Evolutionary conservation across 371 early-diverging fungal genomes (phyloP).

Genomic region (Apophysomyces ossiformis): DNA sequence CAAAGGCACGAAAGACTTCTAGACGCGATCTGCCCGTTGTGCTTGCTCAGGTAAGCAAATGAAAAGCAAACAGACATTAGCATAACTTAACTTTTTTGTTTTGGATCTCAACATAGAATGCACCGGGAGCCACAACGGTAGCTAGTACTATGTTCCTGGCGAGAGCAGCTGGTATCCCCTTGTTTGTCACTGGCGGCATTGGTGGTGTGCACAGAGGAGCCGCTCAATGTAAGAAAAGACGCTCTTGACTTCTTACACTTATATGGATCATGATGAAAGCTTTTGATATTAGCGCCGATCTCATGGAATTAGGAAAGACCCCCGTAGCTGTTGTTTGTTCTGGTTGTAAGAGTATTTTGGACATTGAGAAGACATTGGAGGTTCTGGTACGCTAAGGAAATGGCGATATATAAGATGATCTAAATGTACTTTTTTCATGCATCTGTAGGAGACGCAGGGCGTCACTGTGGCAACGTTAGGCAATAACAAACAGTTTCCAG

Average conservation of each 20-base stretch:
- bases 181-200: constrained; percentile 97
- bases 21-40: constrained; percentile 84
- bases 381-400: constrained; percentile 53
- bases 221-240: constrained; percentile 57
- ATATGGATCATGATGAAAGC: constrained; percentile 35
- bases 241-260: neutral
- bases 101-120: constrained; percentile 32
- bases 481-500: constrained; percentile 74
- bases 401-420: neutral
- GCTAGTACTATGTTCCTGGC: constrained; percentile 89
- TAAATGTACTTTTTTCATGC: too few relatives aligned
- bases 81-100: neutral
- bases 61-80: neutral
- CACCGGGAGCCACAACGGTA: constrained; percentile 90
- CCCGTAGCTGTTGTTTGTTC: constrained; percentile 94
- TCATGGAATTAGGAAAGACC: constrained; percentile 89
- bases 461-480: constrained; percentile 87
- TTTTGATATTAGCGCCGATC: constrained; percentile 91
- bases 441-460: constrained; percentile 83
- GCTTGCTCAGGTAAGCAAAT: constrained; percentile 58
- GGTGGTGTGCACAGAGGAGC: constrained; percentile 95
- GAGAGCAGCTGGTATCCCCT: constrained; percentile 78
- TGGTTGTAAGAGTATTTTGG: constrained; percentile 93
- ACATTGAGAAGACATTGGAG: constrained; percentile 89
- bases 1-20: constrained; percentile 77